Base-by-base conservation (phyloP, 2,329 filamentous ascomycete species). In the Thyridium curvatum region DNA sequence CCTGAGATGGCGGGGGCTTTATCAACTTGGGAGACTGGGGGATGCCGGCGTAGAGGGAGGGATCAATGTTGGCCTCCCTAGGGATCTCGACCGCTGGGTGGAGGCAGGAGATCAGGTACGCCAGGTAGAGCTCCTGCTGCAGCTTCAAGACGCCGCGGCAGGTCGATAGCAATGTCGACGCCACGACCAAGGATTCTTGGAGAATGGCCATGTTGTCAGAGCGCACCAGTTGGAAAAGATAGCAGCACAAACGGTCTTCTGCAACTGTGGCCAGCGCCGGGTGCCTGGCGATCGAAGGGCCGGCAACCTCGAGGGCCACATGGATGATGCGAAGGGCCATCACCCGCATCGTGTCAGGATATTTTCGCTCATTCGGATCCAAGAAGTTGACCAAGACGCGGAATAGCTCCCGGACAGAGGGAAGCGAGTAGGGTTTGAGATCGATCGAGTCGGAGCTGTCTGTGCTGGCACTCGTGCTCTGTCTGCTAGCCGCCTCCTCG, bases 311-410 rank as follows among this genome's bases (percentile, higher is more conserved):
- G 16, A 98, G 75, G 2, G 93, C 93, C 33, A 98, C 93, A 59
- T 98, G 93, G 40, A 98, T 93, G 46, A 98, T 97, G 32, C 93
- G 81, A 48, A 98, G 67, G 14, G 93, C 93, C 90, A 98, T 98
- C 31, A 98, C 88, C 50, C 91, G 80, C 84, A 97, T 93, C 1
- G 87, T 84, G 56, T 98, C 93, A 3, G 89, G 94, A 59, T 96
- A 87, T 51, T 91, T 86, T 38, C 80, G 82, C 60, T 97, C 91
- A 54, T 95, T 86, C 2, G 94, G 93, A 55, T 98, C 89, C 18
- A 98, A 66, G 13, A 98, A 81, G 58, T 94, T 91, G 33, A 97
- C 91, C 18, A 98, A 69, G 32, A 97, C 93, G 38, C 93, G 75
- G 57, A 98, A 95, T 1, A 98, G 74, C 58, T 98, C 94, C 48